Evolutionary conservation across 352 stramenopile species (phyloP), one percentile per base, ranked within the genome.

Genomic region (Phytophthora kernoviae): DNA sequence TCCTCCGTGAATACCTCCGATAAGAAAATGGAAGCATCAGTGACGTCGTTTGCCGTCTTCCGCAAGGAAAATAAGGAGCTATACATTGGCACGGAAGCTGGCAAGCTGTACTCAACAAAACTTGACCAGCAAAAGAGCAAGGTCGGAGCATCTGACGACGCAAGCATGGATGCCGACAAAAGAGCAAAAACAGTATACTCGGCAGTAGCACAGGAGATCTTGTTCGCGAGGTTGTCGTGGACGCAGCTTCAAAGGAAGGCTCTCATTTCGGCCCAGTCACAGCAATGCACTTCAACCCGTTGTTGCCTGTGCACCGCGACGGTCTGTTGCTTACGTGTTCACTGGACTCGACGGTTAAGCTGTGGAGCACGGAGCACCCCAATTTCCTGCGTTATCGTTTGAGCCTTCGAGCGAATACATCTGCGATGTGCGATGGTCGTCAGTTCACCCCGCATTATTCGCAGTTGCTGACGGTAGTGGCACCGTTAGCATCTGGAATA

Each of bases 381-480:
- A 93, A 24, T 69, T 57, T 17, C 82, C 87, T 0, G 68, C 94
- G 21, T 75, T 93, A 20, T 91, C 82, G 36, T 96, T 96, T 39
- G 87, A 96, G 65, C 81, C 82, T 14, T 95, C 87, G 8, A 93
- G 81, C 21, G 88, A 96, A 58, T 96, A 96, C 63, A 83, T 96
- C 36, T 94, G 87, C 51, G 88, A 96, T 54, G 88, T 94, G 20
- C 73, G 82, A 68, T 96, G 87, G 88, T 94, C 87, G 7, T 77
- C 84, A 2, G 60, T 87, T 12, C 82, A 96, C 41, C 85, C 87
- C 4, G 77, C 87, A 14, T 58, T 96, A 8, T 96, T 96, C 70
- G 84, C 84, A 2, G 87, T 93, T 21, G 87, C 86, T 22, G 87
- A 96, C 46, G 86, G 82, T 10, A 88, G 68, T 18, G 88, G 88